Base-by-base conservation (phyloP, 2,329 filamentous ascomycete species). In the Aspergillus fischeri region DNA sequence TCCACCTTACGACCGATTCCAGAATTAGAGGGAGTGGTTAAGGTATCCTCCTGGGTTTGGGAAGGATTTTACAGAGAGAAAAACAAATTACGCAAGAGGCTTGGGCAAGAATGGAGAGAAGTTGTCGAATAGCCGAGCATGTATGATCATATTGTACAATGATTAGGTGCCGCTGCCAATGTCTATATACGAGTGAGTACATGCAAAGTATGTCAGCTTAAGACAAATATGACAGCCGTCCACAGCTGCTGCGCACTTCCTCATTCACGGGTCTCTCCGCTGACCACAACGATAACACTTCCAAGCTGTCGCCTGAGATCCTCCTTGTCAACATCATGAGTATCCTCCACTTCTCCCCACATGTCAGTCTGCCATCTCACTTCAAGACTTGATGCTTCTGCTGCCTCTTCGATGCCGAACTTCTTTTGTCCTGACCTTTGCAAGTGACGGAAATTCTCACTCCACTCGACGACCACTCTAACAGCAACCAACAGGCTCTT, bases 331-430 rank as follows among this genome's bases (percentile, higher is more conserved):
- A 99, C 94, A 79, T 99, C 94, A 76, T 99, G 94, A 28, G 92
- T 96, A 75, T 99, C 92, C 73, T 99, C 94, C 0, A 99, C 94
- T 79, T 96, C 92, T 8, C 94, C 94, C 93, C 94, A 97, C 75
- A 89, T 87, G 28, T 83, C 79, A 1, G 88, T 95, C 82, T 99
- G 94, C 88, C 91, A 97, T 62, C 85, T 82, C 17, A 96, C 91
- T 78, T 99, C 94, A 45, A 95, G 73, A 66, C 84, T 96, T 5
- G 88, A 86, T 14, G 89, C 88, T 67, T 83, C 80, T 0, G 90
- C 87, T 0, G 92, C 93, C 71, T 96, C 86, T 67, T 96, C 89
- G 11, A 95, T 86, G 0, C 90, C 89, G 70, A 95, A 97, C 35
- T 70, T 75, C 60, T 63, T 70, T 53, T 64, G 68, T 0, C 65